These are phyloP conservation scores for Penicillium arizonense DNA, from an alignment of 495 filamentous ascomycete species.

Conservation along the genomic window DNA sequence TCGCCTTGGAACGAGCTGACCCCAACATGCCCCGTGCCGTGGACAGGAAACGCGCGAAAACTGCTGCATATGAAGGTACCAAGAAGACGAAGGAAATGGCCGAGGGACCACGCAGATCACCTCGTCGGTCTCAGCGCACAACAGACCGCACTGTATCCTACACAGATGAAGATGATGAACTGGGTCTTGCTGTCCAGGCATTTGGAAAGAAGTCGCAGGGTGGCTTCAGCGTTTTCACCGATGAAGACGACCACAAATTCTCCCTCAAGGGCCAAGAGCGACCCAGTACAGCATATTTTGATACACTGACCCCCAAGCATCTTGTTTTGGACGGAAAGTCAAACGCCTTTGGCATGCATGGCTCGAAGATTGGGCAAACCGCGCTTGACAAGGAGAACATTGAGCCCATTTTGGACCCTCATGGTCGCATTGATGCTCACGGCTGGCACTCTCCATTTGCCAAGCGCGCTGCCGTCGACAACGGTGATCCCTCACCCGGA, in stretches of 20 bases:
- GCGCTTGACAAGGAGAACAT: slow-evolving; percentile 41
- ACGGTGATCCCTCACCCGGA: slow-evolving; percentile 28
- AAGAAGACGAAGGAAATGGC: background rate
- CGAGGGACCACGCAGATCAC: background rate
- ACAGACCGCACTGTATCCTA: slow-evolving; percentile 6
- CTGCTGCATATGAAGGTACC: background rate
- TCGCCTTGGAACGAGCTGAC: slow-evolving; percentile 26
- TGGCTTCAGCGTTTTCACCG: slow-evolving; percentile 38
- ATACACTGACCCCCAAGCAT: slow-evolving; percentile 22
- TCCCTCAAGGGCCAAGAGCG: slow-evolving; percentile 8
- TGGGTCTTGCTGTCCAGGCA: slow-evolving; percentile 23
- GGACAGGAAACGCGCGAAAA: slow-evolving; percentile 25
- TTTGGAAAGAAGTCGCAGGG: slow-evolving; percentile 17
- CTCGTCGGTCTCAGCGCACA: slow-evolving; percentile 3
- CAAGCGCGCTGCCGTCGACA: slow-evolving; percentile 26
- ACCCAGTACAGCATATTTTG: background rate
- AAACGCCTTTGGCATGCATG: slow-evolving; percentile 10
- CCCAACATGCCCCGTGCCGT: slow-evolving; percentile 30
- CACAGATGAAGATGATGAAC: slow-evolving; percentile 29
- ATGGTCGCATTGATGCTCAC: slow-evolving; percentile 30
- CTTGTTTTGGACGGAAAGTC: slow-evolving; percentile 21
- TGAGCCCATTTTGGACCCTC: slow-evolving; percentile 38
- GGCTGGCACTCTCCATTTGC: slow-evolving; percentile 31
- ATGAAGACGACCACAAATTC: slow-evolving; percentile 16
- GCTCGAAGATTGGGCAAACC: slow-evolving; percentile 3